Base-by-base conservation (phyloP, 345 rosid genomes). In the Microcos paniculata region DNA sequence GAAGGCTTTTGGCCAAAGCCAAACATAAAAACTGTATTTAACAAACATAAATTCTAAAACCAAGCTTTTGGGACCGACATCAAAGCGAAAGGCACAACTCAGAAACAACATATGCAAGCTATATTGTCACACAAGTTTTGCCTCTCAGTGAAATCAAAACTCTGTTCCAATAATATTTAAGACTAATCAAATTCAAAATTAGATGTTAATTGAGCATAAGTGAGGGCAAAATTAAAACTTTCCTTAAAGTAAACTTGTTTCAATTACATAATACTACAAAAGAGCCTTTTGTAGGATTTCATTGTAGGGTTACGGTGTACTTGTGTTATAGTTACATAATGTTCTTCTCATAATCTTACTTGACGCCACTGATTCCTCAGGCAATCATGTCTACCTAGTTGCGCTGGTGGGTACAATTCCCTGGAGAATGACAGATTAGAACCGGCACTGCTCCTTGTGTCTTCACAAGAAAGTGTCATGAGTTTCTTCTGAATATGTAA, bases 331-430 rank as follows among this genome's bases (percentile, higher is more conserved):
- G 52, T 42, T 43, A 67, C 38, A 67, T 46, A 26, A 43, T 66
- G 42, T 46, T 35, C n/a, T 21, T 42, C 52, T 14, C 52, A 16
- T 43, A n/a, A n/a, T n/a, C 70, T 65, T 12, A 31, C 31, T 71
- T 45, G 65, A 33, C 71, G 62, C 59, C 45, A 45, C 15, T 3
- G 76, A 56, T 77, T 75, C 55, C 55, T 77, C 0, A 12, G 49
- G 76, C 53, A 49, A 43, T 74, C 83, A 58, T 72, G 83, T 75
- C 76, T 71, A 1, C 79, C 85, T 26, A 80, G 15, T 33, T 87
- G 86, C 28, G 80, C 15, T 1, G 92, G 90, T 42, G 90, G 94
- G 24, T 85, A 85, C 56, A 92, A 86, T 80, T 90, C 94, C 66
- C 76, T 83, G 76, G 82, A 82, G 76, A 78, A 61, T 48, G 74